These are phyloP conservation scores for Populus tremula DNA, from an alignment of 345 rosid genomes.

Conservation along the genomic window DNA sequence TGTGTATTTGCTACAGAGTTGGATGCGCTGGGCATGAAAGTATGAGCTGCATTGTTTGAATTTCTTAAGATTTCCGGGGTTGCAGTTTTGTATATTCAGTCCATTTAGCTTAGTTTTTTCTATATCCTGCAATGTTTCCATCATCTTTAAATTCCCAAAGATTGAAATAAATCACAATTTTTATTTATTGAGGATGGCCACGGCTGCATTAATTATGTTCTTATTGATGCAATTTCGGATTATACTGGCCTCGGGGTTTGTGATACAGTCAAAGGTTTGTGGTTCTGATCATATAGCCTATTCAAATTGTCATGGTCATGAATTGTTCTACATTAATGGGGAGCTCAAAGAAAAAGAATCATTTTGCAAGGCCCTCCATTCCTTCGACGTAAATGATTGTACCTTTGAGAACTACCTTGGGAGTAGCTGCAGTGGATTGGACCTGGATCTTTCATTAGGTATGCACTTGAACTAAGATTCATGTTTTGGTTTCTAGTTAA, in stretches of 20 bases:
- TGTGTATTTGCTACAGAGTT: not conserved
- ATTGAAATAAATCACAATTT: slow-evolving; percentile 15
- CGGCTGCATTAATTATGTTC: slow-evolving; percentile 34
- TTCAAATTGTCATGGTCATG: slow-evolving; percentile 36
- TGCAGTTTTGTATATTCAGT: not conserved
- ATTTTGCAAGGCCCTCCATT: slow-evolving; percentile 57
- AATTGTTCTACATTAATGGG: slow-evolving; percentile 57
- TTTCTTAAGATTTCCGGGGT: not conserved
- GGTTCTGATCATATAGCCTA: slow-evolving; percentile 50
- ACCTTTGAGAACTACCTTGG: slow-evolving; percentile 30
- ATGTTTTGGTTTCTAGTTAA: slow-evolving; percentile 5
- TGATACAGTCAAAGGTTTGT: slow-evolving; percentile 50
- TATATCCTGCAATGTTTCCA: not conserved
- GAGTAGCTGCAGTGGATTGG: slow-evolving; percentile 38
- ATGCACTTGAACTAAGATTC: slow-evolving; percentile 15
- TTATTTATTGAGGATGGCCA: slow-evolving; percentile 31
- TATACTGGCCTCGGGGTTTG: slow-evolving; percentile 36
- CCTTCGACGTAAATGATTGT: slow-evolving; percentile 47
- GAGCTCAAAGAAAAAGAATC: slow-evolving; percentile 40
- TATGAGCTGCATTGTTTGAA: not conserved
- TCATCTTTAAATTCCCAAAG: slow-evolving; percentile 2
- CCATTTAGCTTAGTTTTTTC: not conserved
- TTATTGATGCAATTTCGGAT: slow-evolving; percentile 39
- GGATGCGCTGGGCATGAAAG: not conserved
- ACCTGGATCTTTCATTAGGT: slow-evolving; percentile 46